These are phyloP conservation scores for Apiospora arundinis DNA, from an alignment of 2,329 filamentous ascomycete species.

Conservation along the genomic window DNA sequence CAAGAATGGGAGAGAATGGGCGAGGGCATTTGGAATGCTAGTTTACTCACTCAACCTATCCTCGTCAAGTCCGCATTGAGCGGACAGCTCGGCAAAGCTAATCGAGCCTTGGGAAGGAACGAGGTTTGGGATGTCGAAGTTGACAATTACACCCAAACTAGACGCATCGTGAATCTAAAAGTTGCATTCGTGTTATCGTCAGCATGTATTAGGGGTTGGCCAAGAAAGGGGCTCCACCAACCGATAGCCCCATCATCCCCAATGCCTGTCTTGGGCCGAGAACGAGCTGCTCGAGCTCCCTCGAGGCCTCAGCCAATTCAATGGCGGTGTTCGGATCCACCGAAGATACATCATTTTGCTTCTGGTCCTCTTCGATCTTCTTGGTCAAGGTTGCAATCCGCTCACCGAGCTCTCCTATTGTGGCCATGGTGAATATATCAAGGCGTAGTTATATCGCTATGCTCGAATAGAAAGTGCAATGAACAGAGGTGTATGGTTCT, in stretches of 20 bases:
- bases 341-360: neutral
- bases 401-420: neutral
- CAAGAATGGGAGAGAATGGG: neutral
- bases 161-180: slow-evolving; percentile 2
- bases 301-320: neutral
- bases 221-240: neutral
- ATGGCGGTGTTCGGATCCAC: neutral
- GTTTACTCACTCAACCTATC: neutral
- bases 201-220: neutral
- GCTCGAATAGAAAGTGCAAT: no score
- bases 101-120: neutral
- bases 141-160: slow-evolving; percentile 8
- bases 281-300: neutral
- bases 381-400: neutral
- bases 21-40: neutral
- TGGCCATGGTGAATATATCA: neutral
- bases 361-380: neutral
- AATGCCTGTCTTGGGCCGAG: neutral
- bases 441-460: neutral
- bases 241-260: neutral
- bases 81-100: neutral
- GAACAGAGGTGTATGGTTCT: no score
- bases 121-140: neutral
- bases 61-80: neutral
- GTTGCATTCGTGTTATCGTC: neutral